Evolutionary conservation across 164 flowering plant species (phyloP), one percentile per base, ranked within the genome.

Genomic region (Sextonia rubra): DNA sequence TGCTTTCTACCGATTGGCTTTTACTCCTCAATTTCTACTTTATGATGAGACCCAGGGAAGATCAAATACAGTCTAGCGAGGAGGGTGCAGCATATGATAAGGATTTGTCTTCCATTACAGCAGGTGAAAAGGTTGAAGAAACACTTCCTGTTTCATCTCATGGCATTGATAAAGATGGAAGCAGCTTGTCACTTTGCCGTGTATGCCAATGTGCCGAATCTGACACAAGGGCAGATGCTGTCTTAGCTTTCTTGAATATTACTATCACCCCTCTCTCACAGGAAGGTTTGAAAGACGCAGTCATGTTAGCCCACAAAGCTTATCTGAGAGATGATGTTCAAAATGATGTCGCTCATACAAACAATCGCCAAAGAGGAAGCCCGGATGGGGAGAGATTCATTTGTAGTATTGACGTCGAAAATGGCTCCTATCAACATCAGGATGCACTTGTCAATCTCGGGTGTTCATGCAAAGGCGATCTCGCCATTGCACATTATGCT

Each of bases 181-280:
- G 44, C 44, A 37, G 83, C 11, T 63, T 81, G 69, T 78, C 84
- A 68, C 75, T 88, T 78, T 92, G 98, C 73, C 94, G 97, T 47
- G 97, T 94, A 58, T 94, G 98, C 80, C 98, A 92, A 12, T 94
- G 97, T 82, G 80, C 75, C 20, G 97, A 94, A 87, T 89, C 97
- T 73, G 97, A 94, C 80, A 83, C 79, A 83, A 85, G 83, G 76
- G 98, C 97, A 14, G 93, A 90, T 75, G 85, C 78, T 70, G 98
- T 89, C 24, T 81, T 94, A 73, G 89, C 75, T 23, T 90, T 90
- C 80, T 74, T 94, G 77, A 89, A 87, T 29, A 90, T 94, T 47
- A 37, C 8, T 37, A 37, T 37, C 44, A 72, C 65, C 47, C 87
- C 91, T 70, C 89, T 93, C n/a, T 23, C 73, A 20, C 77, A 4